Base-by-base conservation (phyloP, 768 basidiomycete species). In the Tylopilus sp. region DNA sequence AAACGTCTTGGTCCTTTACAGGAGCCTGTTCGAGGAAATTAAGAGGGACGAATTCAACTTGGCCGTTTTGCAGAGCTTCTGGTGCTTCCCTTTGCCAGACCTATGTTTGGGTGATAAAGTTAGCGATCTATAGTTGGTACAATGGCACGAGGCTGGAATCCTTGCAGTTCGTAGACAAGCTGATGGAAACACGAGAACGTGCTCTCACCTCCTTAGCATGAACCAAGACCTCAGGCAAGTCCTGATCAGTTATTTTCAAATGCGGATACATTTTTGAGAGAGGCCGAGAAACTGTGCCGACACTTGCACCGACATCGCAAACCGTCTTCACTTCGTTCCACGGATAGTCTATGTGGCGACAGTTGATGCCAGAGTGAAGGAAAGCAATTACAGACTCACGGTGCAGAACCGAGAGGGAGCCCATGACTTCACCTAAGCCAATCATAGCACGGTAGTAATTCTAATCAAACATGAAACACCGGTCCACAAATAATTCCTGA, bases 231-330 rank as follows among this genome's bases (percentile, higher is more conserved):
- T 63, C 59, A 13, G 68, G 68, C 22, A 71, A 50, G 49, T 70
- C 68, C 45, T 71, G 68, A 24, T 66, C 36, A 9, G 36, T 38
- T 26, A 71, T 60, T 34, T 61, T 65, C 25, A 70, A 36, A 26
- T 66, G 64, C 7, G 68, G 68, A 44, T 58, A 57, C 38, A 50
- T 57, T 50, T 56, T 70, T 4, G 64, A 47, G 45, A 70, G 60
- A 19, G 64, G 60, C 1, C 62, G 33, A 37, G 70, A 68, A n/a
- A 70, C 50, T 2, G 63, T 58, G 6, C 69, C 69, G 6, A 64
- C 25, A n/a, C 69, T 63, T 12, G 68, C 60, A 6, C 69, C 69
- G 21, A 70, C 53, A 44, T 70, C 69, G 12, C 64, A 63, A 30
- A 72, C 52, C 10, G 62, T 61, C 28, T 59, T 51, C 24, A 61